Evolutionary conservation across 2,329 filamentous ascomycete species (phyloP), one percentile per base, ranked within the genome.

Genomic region (Xylaria sp.): DNA sequence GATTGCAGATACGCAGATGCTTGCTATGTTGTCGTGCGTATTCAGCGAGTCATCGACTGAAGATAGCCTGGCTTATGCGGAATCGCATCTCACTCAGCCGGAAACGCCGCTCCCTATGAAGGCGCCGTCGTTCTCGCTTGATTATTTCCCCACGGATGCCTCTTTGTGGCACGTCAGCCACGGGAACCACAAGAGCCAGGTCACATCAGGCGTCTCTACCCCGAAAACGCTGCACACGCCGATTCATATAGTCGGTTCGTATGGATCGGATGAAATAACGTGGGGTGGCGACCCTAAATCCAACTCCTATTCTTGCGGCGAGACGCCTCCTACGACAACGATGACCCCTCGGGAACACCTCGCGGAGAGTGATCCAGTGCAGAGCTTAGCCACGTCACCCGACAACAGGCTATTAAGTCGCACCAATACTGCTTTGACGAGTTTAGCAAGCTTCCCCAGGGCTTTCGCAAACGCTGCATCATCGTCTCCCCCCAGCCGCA

Each of bases 21-120:
- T 89, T 48, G 86, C 86, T 7, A 88, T 89, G 84, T 76, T 89
- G 22, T 86, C 86, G 1, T 89, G 86, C 67, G 81, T 89, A 52
- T 88, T 89, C 66, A 84, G 81, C 61, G 85, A 88, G 46, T 78
- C 84, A 0, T 76, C 79, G 11, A 74, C 79, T 0, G 76, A 82
- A 40, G 78, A 85, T 53, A 77, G 77, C 44, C 75, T 84, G 20
- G 80, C 83, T 3, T 85, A 85, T 60, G 77, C 79, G 16, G 83
- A 84, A 58, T 78, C 80, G 1, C 78, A 78, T 52, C 72, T 85
- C 47, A 77, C 80, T 0, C 79, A 84, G 50, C 78, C 83, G 5
- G 82, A 87, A 60, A 86, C 82, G 21, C 85, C 85, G 7, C 72
- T 88, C 13, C 79, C 84, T 2, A 79, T 87, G 74, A 88, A 88